Percentiles rank a stretch among this genome's conserved stretches.
Evolutionary conservation across 345 rosid genomes (phyloP).

Genomic region (Combretum micranthum): DNA sequence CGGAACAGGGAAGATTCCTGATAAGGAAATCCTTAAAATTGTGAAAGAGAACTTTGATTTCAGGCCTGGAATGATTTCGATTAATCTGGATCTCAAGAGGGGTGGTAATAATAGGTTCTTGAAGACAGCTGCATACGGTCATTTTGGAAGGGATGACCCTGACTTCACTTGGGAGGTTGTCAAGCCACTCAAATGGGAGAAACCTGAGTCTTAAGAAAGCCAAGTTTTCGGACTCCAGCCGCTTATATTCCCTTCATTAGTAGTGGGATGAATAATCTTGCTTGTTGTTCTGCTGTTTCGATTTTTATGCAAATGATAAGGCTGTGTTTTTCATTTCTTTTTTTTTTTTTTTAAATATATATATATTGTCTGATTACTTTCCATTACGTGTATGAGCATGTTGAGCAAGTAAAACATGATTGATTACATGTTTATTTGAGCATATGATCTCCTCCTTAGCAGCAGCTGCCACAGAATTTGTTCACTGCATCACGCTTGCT

Average conservation of each 20-base stretch:
- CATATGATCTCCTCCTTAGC: too few species aligned
- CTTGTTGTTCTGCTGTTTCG: neutral
- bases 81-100: conserved; percentile 44
- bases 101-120: conserved; percentile 43
- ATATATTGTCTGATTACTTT: too few species aligned
- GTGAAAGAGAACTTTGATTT: conserved; percentile 18
- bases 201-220: conserved; percentile 3
- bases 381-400: too few species aligned
- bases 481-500: too few species aligned
- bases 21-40: conserved; percentile 12
- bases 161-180: conserved; percentile 56
- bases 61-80: conserved; percentile 50
- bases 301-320: too few species aligned
- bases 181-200: conserved; percentile 24
- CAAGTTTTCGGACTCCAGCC: neutral
- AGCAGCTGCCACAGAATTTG: too few species aligned
- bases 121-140: conserved; percentile 49
- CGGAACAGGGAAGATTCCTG: conserved; percentile 16
- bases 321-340: too few species aligned
- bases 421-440: too few species aligned
- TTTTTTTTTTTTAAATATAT: too few species aligned
- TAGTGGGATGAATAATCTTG: conserved; percentile 1
- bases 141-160: conserved; percentile 47
- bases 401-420: too few species aligned
- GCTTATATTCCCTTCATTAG: too few species aligned